These are phyloP conservation scores for Combretum micranthum DNA, from an alignment of 345 rosid species.

Conservation along the genomic window DNA sequence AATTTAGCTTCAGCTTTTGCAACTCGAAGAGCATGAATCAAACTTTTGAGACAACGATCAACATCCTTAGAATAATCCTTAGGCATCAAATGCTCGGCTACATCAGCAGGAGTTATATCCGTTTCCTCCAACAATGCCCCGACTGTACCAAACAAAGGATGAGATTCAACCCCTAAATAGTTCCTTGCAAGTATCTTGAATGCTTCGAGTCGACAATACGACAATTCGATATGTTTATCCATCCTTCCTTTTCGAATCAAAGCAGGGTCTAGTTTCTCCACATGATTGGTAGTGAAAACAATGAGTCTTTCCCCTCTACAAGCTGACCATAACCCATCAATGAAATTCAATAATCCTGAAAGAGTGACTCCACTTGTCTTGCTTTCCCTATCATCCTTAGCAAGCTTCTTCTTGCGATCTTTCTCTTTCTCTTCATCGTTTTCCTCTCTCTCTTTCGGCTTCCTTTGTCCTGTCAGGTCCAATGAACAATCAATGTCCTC, in stretches of 20 bases:
- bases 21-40: too few relatives aligned
- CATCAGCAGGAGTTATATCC: conserved; percentile 7
- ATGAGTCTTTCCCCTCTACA: conserved; percentile 3
- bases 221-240: conserved; percentile 13
- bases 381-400: neutral
- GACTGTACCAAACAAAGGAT: conserved; percentile 1
- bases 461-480: conserved; percentile 7
- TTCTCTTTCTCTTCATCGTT: neutral
- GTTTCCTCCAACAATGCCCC: conserved; percentile 1
- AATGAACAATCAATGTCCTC: conserved; percentile 16
- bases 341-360: conserved; percentile 8
- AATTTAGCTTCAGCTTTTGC: too few relatives aligned
- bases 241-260: conserved; percentile 10
- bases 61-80: neutral
- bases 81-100: conserved; percentile 9
- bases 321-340: conserved; percentile 10
- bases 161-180: conserved; percentile 1
- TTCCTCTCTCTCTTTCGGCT: neutral
- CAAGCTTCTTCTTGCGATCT: neutral
- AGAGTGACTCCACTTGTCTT: neutral
- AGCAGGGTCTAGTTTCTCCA: conserved; percentile 9
- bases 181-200: conserved; percentile 6
- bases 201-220: conserved; percentile 9
- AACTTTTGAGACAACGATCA: neutral
- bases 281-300: conserved; percentile 5